phyloP scores from a whole-genome alignment of 2,329 filamentous ascomycete genomes.

The Verticillium klebahnii region DNA sequence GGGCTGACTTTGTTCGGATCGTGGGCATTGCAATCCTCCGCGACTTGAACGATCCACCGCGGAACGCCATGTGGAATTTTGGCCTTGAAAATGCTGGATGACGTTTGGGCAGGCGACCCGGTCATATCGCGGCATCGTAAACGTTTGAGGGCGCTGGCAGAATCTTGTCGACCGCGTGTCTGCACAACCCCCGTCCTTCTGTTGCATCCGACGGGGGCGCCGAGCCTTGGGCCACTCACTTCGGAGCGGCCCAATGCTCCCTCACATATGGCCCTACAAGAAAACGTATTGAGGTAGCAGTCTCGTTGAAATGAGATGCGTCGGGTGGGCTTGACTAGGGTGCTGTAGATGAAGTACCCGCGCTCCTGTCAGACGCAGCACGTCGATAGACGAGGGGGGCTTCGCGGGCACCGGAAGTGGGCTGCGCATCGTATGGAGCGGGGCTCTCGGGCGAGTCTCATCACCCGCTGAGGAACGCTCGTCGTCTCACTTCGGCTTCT shows the following conservation, averaged over 20 bases:
- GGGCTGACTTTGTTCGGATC: background rate
- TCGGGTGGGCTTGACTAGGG: background rate
- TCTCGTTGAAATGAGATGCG: background rate
- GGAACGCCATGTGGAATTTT: too few species aligned
- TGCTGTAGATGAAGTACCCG: background rate
- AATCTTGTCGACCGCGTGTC: background rate
- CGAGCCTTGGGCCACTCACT: background rate
- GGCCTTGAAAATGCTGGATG: too few species aligned
- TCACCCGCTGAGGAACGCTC: slow-evolving; percentile 54
- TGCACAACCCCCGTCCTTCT: background rate
- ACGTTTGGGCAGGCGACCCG: background rate
- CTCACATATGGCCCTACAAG: background rate
- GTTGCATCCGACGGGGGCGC: background rate
- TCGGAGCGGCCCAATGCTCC: background rate
- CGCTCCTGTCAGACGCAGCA: slow-evolving; percentile 3
- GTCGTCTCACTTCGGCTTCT: slow-evolving; percentile 70
- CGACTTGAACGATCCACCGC: background rate
- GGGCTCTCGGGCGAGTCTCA: slow-evolving; percentile 1
- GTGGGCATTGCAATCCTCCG: background rate
- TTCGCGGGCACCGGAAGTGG: background rate
- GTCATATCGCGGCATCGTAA: background rate
- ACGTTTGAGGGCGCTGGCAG: background rate
- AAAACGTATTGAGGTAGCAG: background rate
- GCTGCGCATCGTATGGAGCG: slow-evolving; percentile 1
- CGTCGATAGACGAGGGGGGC: slow-evolving; percentile 1